Base-by-base conservation (phyloP, 345 rosid genomes). In the Boechera retrofracta region DNA sequence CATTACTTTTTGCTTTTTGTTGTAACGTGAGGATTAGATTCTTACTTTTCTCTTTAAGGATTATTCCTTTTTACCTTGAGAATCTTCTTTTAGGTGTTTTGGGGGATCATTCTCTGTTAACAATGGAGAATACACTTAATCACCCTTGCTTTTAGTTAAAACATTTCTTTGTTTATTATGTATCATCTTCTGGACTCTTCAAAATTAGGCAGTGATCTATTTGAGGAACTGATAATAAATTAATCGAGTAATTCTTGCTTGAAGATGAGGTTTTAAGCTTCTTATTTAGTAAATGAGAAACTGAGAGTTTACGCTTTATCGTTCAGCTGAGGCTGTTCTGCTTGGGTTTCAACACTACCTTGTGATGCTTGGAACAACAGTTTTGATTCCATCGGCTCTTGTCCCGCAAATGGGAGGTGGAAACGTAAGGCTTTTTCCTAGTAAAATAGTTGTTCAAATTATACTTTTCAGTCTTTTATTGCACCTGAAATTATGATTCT, bases 371-470 rank as follows among this genome's bases (percentile, higher is more conserved):
- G 97, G 99, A 75, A 95, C 99, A 2, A 84, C 91, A 7, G 99
- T 95, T 85, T 70, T 95, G 75, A 95, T 95, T 74, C 98, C 98
- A n/a, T 83, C 92, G 31, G 81, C 97, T 55, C 97, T 95, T 18
- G 99, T 95, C 69, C 99, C 99, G 4, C 99, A 91, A 82, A 95
- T 95, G 99, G 99, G 99, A 67, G 99, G 99, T 75, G 84, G 97
- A 89, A 91, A 91, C 82, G 99, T 95, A 87, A 86, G 92, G 7
- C 77, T 15, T 29, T n/a, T 70, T 49, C 8, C 49, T 63, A 28
- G 6, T 5, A 5, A 51, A 12, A 5, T n/a, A 24, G 11, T 15
- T 48, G 13, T 41, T 11, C 67, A 31, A 4, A 64, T 7, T 7
- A 29, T 26, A 28, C 39, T 31, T 31, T 32, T 61, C 69, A 48